Percentiles rank a stretch among this genome's conserved stretches.
Evolutionary conservation across 179 eudicot genomes (phyloP).

Genomic region (Vitellaria paradoxa): DNA sequence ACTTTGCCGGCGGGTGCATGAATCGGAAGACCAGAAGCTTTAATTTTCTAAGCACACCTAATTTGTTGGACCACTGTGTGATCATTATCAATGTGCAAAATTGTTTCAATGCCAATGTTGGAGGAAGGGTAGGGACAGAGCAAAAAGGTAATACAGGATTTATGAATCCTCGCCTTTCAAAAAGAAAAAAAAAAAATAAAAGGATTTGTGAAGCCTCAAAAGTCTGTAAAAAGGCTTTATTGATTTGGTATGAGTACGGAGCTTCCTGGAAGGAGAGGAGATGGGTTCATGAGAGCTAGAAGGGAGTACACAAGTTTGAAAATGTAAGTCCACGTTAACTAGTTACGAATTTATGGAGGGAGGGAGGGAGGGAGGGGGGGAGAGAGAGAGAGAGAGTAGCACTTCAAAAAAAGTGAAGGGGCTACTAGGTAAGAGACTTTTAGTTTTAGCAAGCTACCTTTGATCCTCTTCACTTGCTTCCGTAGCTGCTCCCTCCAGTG

Average conservation of each 20-base stretch:
- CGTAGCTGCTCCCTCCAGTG: constrained; percentile 19
- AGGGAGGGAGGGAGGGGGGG: no score
- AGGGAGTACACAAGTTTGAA: background rate
- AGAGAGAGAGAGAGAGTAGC: background rate
- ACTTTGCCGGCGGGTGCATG: background rate
- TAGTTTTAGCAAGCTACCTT: background rate
- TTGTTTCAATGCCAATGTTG: background rate
- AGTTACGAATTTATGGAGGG: background rate
- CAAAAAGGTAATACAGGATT: background rate
- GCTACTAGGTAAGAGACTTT: background rate
- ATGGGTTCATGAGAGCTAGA: background rate
- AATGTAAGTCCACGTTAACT: no score
- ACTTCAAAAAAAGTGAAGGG: background rate
- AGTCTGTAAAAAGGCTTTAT: background rate
- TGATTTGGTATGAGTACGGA: background rate
- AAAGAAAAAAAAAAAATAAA: background rate
- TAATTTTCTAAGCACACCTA: background rate
- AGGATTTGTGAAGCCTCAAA: background rate
- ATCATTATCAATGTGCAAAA: background rate
- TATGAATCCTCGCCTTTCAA: background rate
- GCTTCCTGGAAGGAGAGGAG: background rate
- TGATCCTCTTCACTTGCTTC: constrained; percentile 8
- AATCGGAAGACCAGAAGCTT: background rate
- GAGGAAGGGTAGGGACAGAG: background rate
- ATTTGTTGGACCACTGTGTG: background rate